Conservation (phyloP, 1,284 basidiomycete species). For the Fomitopsis schrenkii region DNA sequence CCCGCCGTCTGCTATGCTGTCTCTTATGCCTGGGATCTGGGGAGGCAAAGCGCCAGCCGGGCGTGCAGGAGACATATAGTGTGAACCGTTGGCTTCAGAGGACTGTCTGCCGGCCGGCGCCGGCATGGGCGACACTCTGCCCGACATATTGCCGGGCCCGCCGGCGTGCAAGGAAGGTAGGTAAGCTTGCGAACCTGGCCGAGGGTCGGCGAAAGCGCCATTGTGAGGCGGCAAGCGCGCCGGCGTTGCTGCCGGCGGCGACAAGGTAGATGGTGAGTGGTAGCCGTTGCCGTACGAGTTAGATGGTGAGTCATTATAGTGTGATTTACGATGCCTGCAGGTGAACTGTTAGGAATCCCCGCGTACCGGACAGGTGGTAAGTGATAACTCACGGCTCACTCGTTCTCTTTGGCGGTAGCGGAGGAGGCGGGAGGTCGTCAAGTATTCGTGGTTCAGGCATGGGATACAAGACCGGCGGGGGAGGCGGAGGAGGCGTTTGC, state of each 20-base stretch:
- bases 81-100: not conserved
- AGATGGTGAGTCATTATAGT: slow-evolving; percentile 10
- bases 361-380: not conserved
- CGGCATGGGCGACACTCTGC: not conserved
- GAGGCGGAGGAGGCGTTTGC: slow-evolving; percentile 22
- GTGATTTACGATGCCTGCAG: slow-evolving; percentile 15
- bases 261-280: slow-evolving; percentile 7
- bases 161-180: not conserved
- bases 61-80: not conserved
- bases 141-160: not conserved
- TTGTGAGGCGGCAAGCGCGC: slow-evolving; percentile 14
- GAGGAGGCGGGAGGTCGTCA: slow-evolving; percentile 15
- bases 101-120: not conserved
- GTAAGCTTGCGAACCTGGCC: slow-evolving; percentile 11
- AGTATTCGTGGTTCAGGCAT: slow-evolving; percentile 24
- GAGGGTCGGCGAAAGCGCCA: slow-evolving; percentile 13
- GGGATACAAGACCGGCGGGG: slow-evolving; percentile 7
- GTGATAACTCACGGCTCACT: slow-evolving; percentile 24
- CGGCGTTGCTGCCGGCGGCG: slow-evolving; percentile 12
- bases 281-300: slow-evolving; percentile 2
- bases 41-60: not conserved
- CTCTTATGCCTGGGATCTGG: not conserved
- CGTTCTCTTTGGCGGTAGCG: slow-evolving; percentile 15
- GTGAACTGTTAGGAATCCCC: not conserved
- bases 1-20: not conserved